Evolutionary conservation across 441 rosid species (phyloP), one percentile per base, ranked within the genome.

Genomic region (Omphalea diandra): DNA sequence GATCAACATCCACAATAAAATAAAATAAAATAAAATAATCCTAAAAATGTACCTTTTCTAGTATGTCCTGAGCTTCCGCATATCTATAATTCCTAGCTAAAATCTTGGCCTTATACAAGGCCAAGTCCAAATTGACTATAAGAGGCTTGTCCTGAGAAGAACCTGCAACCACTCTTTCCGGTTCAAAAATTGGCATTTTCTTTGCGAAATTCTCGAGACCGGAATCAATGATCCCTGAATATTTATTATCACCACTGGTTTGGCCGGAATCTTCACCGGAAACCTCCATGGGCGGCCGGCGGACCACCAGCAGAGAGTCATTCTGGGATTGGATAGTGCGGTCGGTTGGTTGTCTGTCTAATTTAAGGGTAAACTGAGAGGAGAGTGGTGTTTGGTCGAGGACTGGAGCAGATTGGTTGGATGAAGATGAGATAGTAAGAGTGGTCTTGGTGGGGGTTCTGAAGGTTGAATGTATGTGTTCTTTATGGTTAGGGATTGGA

Each of bases 131-230:
- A 74, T 92, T 94, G 68, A 91, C 90, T 20, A 54, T 0, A 33
- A 90, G 94, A 18, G 89, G 89, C 86, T 78, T 88, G 80, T 59
- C 89, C 40, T 56, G 83, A 58, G 82, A 41, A 68, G 68, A 63
- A 32, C 67, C 76, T 1, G 79, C 41, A 40, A 67, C 87, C 69
- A 78, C 76, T 69, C 90, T 84, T 80, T 74, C 81, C 2, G 99
- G 98, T 79, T 94, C 97, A 72, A 94, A 94, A 29, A 94, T 86
- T 8, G 90, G 94, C 90, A 94, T 80, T 80, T 88, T 90, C 87
- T 88, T 88, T 0, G 98, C 97, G 18, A 91, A 85, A 43, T 88
- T 76, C 56, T 78, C 80, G 9, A 94, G 86, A 50, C 89, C 81
- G 0, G 82, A 87, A 59, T 90, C 96, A 5, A 94, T 76, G 67